Evolutionary conservation across 2,329 filamentous ascomycete species (phyloP), one percentile per base, ranked within the genome.

Genomic region (Epichloe festucae): DNA sequence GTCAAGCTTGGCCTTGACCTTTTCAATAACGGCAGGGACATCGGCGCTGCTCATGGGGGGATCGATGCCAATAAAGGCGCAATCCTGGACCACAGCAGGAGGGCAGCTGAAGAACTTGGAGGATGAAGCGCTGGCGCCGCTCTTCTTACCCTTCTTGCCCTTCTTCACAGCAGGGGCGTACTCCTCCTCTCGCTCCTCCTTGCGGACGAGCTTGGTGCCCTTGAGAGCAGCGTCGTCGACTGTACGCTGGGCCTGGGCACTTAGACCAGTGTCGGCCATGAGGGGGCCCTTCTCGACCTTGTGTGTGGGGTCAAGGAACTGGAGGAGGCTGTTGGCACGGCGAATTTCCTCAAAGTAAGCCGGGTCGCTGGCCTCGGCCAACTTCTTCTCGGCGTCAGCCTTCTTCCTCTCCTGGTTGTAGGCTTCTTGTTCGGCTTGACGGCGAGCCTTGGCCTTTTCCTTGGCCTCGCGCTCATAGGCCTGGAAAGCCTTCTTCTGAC

Each of bases 281-380:
- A 78, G 78, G 54, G 74, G 79, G 35, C 69, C 79, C 73, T 85
- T 87, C 70, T 85, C 87, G 65, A 77, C 74, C 64, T 71, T 68
- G 53, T 81, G 75, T 15, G 73, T 79, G 2, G 91, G 91, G 68
- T 97, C 90, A 59, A 97, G 91, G 77, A 91, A 91, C 59, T 84
- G 83, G 60, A 97, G 87, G 45, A 98, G 77, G 65, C 83, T 86
- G 72, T 93, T 87, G 56, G 89, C 87, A 50, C 85, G 85, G 62
- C 89, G 80, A 63, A 98, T 95, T 73, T 98, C 89, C 61, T 96
- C 89, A 46, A 88, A 77, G 75, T 89, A 98, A 49, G 93, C 93
- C 15, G 85, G 89, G 61, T 88, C 84, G 65, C 83, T 87, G 60
- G 88, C 88, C 64, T 91, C 86, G 62, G 84, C 82, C 41, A 94